phyloP scores from a whole-genome alignment of 805 yeast genomes.

The Barnettozyma wickerhamii region DNA sequence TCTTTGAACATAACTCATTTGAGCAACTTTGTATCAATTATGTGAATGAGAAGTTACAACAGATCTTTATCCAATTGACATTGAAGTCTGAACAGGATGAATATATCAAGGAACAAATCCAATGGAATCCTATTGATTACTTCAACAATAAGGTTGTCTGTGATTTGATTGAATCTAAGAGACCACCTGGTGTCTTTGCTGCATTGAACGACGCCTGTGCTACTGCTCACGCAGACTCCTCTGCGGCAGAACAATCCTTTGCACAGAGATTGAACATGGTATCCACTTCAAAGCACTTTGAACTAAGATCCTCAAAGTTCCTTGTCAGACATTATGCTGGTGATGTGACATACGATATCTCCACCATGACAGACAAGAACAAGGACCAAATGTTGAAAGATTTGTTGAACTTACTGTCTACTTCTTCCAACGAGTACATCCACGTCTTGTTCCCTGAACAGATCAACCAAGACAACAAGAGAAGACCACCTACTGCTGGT shows the following conservation, averaged over 20 bases:
- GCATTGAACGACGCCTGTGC: conserved; percentile 96
- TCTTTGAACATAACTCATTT: conserved; percentile 90
- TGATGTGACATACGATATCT: conserved; percentile 89
- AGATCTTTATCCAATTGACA: conserved; percentile 92
- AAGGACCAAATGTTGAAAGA: conserved; percentile 92
- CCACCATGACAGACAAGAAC: conserved; percentile 92
- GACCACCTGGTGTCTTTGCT: conserved; percentile 97
- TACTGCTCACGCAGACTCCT: conserved; percentile 96
- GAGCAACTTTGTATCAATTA: conserved; percentile 95
- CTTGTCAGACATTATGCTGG: conserved; percentile 97
- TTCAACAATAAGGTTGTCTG: conserved; percentile 96
- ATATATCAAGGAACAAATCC: conserved; percentile 88
- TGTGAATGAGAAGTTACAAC: conserved; percentile 94
- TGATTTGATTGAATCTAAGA: conserved; percentile 86
- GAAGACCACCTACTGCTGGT: conserved; percentile 93
- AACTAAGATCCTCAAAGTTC: conserved; percentile 81
- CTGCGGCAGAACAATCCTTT: conserved; percentile 95
- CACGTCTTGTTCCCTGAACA: conserved; percentile 56
- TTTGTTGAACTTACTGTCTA: conserved; percentile 69
- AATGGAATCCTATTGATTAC: conserved; percentile 97
- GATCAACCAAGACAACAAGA: conserved; percentile 63
- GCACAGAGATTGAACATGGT: conserved; percentile 88
- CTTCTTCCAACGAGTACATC: conserved; percentile 66
- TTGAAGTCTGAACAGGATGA: conserved; percentile 97
- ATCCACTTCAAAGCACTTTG: conserved; percentile 79